Evolutionary conservation across 2,329 filamentous ascomycete genomes (phyloP).

Genomic region (Aspergillus sergii): DNA sequence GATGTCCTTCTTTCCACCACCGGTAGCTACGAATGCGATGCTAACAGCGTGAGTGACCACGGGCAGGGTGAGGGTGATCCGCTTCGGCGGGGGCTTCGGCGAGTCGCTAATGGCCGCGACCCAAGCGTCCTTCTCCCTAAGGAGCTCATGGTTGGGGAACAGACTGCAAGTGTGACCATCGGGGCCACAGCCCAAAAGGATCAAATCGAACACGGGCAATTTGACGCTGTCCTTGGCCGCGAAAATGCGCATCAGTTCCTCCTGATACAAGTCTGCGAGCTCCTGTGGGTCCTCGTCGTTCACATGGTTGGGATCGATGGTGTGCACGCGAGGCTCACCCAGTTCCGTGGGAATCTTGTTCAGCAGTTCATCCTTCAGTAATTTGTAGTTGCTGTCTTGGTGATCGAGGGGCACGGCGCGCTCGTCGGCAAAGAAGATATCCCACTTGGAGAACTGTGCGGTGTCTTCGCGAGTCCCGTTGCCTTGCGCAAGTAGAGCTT

Average conservation of each 20-base stretch:
- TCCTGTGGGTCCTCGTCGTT: slow-evolving; percentile 86
- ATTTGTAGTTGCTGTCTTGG: slow-evolving; percentile 88
- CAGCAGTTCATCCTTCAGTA: slow-evolving; percentile 84
- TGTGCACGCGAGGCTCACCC: slow-evolving; percentile 71
- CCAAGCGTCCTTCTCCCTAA: slow-evolving; percentile 88
- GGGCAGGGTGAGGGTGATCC: slow-evolving; percentile 89
- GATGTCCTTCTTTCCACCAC: slow-evolving; percentile 84
- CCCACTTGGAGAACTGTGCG: slow-evolving; percentile 83
- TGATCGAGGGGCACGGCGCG: slow-evolving; percentile 90
- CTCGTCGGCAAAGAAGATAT: slow-evolving; percentile 98
- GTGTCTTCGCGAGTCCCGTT: slow-evolving; percentile 59
- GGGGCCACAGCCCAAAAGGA: slow-evolving; percentile 90
- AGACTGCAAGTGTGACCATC: slow-evolving; percentile 97
- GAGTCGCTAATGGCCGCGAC: slow-evolving; percentile 89
- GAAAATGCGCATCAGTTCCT: slow-evolving; percentile 80
- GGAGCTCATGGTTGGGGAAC: slow-evolving; percentile 85
- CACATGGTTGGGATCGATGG: slow-evolving; percentile 69
- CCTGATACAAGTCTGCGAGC: slow-evolving; percentile 90
- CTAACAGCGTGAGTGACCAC: slow-evolving; percentile 85
- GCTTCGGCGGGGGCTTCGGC: slow-evolving; percentile 86
- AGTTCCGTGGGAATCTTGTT: slow-evolving; percentile 76
- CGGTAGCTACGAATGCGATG: slow-evolving; percentile 90
- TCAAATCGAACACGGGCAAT: slow-evolving; percentile 90
- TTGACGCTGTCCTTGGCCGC: slow-evolving; percentile 92
- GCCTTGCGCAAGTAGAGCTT: slow-evolving; percentile 70